Evolutionary conservation across 75 land plant species (phyloP).

Genomic region (Ceratopteris richardii): DNA sequence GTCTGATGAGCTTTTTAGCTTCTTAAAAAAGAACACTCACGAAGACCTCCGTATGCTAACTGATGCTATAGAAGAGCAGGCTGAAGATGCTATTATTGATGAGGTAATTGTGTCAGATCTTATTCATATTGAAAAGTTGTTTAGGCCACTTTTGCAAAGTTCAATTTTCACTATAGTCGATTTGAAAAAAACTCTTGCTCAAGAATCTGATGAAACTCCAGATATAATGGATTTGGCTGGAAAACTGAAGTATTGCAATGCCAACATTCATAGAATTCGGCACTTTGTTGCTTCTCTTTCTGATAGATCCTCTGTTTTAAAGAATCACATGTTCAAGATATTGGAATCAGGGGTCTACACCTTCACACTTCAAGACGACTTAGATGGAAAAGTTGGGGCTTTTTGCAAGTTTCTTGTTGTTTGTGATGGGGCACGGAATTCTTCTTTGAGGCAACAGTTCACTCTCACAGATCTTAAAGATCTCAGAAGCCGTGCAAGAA

Average conservation of each 20-base stretch:
- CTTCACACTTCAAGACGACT: slow-evolving; percentile 1
- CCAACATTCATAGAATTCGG: slow-evolving; percentile 8
- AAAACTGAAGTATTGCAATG: slow-evolving; percentile 12
- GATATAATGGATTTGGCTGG: slow-evolving; percentile 8
- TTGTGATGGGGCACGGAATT: neutral
- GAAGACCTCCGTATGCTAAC: slow-evolving; percentile 19
- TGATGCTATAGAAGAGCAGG: slow-evolving; percentile 21
- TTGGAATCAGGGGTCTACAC: slow-evolving; percentile 1
- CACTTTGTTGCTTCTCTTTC: slow-evolving; percentile 21
- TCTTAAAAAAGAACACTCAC: slow-evolving; percentile 12
- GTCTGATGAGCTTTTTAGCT: slow-evolving; percentile 13
- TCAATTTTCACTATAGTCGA: neutral
- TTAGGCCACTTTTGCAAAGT: slow-evolving; percentile 3
- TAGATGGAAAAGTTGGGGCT: neutral
- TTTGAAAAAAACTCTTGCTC: neutral
- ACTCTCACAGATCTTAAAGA: slow-evolving; percentile 17
- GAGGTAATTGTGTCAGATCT: slow-evolving; percentile 15
- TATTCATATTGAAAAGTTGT: slow-evolving; percentile 12
- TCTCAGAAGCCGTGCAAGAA: slow-evolving; percentile 17
- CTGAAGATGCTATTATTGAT: slow-evolving; percentile 18
- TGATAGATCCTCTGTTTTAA: slow-evolving; percentile 12
- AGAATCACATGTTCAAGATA: slow-evolving; percentile 19
- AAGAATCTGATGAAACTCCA: slow-evolving; percentile 2
- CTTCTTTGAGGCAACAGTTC: neutral
- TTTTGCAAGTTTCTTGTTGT: neutral